These are phyloP conservation scores for Aphanomyces cochlioides DNA, from an alignment of 352 stramenopile genomes.

Conservation along the genomic window DNA sequence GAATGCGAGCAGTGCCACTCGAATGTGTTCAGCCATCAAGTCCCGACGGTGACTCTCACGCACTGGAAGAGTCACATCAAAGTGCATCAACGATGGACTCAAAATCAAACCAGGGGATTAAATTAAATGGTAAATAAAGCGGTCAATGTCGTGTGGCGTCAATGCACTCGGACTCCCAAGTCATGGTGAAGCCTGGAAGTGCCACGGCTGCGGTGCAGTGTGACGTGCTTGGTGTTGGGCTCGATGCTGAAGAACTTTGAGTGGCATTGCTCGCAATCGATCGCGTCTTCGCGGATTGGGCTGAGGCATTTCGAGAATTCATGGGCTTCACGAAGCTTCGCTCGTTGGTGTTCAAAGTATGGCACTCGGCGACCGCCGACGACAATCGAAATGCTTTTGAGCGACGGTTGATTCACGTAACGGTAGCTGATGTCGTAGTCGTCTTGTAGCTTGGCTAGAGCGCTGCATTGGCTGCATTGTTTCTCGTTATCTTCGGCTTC, in stretches of 20 bases:
- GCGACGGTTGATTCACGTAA: conserved; percentile 4
- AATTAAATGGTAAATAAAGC: not conserved
- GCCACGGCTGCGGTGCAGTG: not conserved
- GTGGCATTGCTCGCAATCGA: not conserved
- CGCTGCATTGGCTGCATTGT: not conserved
- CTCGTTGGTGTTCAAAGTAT: not conserved
- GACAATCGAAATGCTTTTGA: not conserved
- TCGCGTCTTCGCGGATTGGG: conserved; percentile 1
- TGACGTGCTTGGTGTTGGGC: not conserved
- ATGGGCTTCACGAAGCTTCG: not conserved
- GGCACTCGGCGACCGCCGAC: conserved; percentile 9
- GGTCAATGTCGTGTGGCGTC: not conserved
- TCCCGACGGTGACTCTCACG: not conserved
- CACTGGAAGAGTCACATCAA: not conserved
- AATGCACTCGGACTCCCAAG: not conserved
- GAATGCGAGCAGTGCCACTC: not conserved
- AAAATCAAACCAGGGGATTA: not conserved
- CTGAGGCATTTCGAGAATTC: not conserved
- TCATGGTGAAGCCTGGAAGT: not conserved
- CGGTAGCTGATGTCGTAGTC: conserved; percentile 3
- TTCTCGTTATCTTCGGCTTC: not conserved
- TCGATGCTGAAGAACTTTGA: not conserved
- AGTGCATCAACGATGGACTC: not conserved
- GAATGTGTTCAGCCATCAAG: not conserved
- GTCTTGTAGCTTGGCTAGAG: not conserved